Evolutionary conservation across 768 basidiomycete genomes (phyloP).

Genomic region (Trametes elegans): DNA sequence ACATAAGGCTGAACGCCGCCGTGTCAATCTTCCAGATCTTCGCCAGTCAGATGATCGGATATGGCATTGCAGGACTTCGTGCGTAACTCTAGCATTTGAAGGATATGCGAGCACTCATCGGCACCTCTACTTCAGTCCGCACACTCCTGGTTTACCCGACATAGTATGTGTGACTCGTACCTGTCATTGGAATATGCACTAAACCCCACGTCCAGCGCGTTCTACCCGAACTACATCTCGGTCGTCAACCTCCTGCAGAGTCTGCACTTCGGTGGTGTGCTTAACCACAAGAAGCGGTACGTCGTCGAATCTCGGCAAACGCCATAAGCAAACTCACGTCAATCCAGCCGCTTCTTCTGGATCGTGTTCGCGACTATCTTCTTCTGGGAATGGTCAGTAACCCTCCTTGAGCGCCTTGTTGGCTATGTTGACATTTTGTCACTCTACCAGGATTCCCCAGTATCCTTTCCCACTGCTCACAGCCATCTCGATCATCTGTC

Average conservation of each 20-base stretch:
- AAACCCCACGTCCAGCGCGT: constrained; percentile 30
- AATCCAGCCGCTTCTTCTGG: constrained; percentile 49
- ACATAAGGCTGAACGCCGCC: constrained; percentile 45
- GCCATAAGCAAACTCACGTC: not conserved
- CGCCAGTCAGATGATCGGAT: constrained; percentile 42
- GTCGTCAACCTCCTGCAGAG: constrained; percentile 52
- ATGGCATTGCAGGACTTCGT: constrained; percentile 32
- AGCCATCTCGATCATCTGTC: constrained; percentile 48
- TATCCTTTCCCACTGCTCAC: constrained; percentile 44
- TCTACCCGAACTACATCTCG: constrained; percentile 52
- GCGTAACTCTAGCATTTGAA: constrained; percentile 1
- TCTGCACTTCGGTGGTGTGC: constrained; percentile 47
- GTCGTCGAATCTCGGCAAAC: too few relatives aligned
- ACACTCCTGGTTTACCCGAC: constrained; percentile 52
- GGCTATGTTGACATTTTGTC: too few relatives aligned
- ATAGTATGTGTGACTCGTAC: constrained; percentile 33
- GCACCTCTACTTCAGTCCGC: constrained; percentile 40
- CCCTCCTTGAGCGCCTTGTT: not conserved
- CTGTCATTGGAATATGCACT: not conserved
- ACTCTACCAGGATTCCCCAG: constrained; percentile 31
- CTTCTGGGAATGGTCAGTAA: constrained; percentile 41
- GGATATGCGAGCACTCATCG: not conserved
- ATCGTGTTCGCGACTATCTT: constrained; percentile 48
- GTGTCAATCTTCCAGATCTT: constrained; percentile 57
- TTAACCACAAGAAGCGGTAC: constrained; percentile 47